A percentile compares a stretch with the other conserved stretches of the same genome.
Evolutionary conservation across 495 filamentous ascomycete genomes (phyloP).

Genomic region (Staphylotrichum longicolle): DNA sequence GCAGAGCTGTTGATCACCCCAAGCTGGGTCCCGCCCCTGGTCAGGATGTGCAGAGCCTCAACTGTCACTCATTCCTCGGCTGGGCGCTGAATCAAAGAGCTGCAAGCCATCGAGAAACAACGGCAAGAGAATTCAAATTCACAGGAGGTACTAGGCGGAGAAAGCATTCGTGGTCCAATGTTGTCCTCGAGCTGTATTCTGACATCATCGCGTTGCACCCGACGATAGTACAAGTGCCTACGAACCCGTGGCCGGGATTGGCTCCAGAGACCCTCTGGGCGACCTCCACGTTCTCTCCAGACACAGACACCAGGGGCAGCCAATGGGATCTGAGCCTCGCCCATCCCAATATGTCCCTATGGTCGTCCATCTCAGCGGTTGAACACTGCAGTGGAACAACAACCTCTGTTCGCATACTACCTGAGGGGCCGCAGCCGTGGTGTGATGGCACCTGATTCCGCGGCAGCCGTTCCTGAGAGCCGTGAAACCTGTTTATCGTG

Average conservation of each 20-base stretch:
- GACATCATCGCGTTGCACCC: conserved; percentile 27
- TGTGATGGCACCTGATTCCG: not conserved
- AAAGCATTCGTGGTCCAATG: not conserved
- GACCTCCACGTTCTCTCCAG: conserved; percentile 3
- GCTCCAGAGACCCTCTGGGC: not conserved
- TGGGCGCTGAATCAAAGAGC: too few species aligned
- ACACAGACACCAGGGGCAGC: not conserved
- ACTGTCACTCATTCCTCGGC: not conserved
- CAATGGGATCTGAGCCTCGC: not conserved
- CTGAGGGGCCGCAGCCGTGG: not conserved
- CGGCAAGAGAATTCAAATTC: too few species aligned
- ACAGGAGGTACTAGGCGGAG: too few species aligned
- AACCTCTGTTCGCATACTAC: not conserved
- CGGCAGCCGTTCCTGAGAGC: too few species aligned
- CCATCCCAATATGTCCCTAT: not conserved
- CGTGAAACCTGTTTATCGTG: conserved; percentile 12
- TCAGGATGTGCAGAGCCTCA: not conserved
- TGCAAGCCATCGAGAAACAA: not conserved
- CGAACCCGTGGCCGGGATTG: not conserved
- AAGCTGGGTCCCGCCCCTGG: not conserved
- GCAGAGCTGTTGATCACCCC: not conserved
- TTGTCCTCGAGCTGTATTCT: not conserved
- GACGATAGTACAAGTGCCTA: not conserved
- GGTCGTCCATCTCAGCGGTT: conserved; percentile 4
- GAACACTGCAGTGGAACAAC: not conserved